Base-by-base conservation (phyloP, 257 asterid genomes). In the Phtheirospermum japonicum region DNA sequence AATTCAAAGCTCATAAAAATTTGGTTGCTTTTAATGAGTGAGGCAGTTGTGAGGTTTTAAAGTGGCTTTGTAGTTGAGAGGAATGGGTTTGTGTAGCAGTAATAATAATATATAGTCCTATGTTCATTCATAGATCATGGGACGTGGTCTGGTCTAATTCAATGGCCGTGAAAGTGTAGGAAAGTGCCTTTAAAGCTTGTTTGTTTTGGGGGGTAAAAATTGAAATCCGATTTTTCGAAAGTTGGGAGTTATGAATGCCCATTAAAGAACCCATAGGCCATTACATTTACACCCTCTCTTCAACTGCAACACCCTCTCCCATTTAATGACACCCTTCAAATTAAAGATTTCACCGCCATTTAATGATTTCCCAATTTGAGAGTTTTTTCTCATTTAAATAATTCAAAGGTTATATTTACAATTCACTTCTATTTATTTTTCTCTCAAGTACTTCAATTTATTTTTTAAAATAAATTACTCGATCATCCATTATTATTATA, bases 121-220 rank as follows among this genome's bases (percentile, higher is more conserved):
- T 37, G 5, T 7, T 11, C 32, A 28, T 40, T 60, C 13, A 40
- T 40, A 40, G 13, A 55, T 69, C 69, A 76, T 71, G 66, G 76
- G 75, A 58, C 66, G 68, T 17, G 20, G 66, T 46, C 71, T 66
- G 70, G 65, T 71, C 40, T 36, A 75, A 76, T 72, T 70, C n/a
- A 66, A 66, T 67, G 45, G 69, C 54, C 59, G 77, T 36, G 70
- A 39, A 42, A 39, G 71, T 48, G 71, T 61, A 65, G 73, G 20
- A 40, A 16, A 63, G 42, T 39, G 66, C 66, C 52, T 61, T 78
- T 37, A 71, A 65, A 53, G 70, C 68, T 50, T 56, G 37, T 5
- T 32, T 71, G 45, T 61, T 69, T 64, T 11, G 46, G n/a, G n/a
- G n/a, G n/a, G n/a, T n/a, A n/a, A n/a, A n/a, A 39, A 39, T 39